These are phyloP conservation scores for Lojkania enalia DNA, from an alignment of 2,329 filamentous ascomycete species.

Conservation along the genomic window DNA sequence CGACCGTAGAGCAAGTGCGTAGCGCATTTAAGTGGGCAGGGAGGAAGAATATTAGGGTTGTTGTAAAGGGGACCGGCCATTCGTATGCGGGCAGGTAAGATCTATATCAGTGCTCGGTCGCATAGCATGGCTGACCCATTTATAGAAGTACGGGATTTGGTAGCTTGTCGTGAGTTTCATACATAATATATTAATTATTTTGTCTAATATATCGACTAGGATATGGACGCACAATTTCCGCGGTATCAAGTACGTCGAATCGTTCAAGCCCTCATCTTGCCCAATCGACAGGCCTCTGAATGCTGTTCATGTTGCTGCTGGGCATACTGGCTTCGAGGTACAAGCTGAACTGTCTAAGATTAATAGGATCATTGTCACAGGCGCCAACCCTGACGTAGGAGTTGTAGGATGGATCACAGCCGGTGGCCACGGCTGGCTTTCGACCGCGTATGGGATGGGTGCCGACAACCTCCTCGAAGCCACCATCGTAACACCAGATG, in stretches of 20 bases:
- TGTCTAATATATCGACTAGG: constrained; percentile 1
- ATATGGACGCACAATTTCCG: constrained; percentile 37
- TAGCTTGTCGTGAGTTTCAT: constrained; percentile 9
- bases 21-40: constrained; percentile 27
- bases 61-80: constrained; percentile 34
- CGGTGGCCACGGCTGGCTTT: constrained; percentile 45
- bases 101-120: background rate
- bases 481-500: constrained; percentile 37
- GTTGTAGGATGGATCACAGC: constrained; percentile 47
- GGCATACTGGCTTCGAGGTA: constrained; percentile 23
- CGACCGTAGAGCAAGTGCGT: constrained; percentile 20
- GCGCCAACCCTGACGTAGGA: constrained; percentile 39
- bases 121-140: too few species aligned
- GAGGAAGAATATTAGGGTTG: constrained; percentile 25
- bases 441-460: constrained; percentile 41
- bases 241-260: constrained; percentile 24
- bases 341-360: constrained; percentile 20
- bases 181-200: background rate
- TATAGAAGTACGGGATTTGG: constrained; percentile 13
- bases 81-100: constrained; percentile 24
- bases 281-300: constrained; percentile 1
- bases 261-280: constrained; percentile 25
- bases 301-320: constrained; percentile 26
- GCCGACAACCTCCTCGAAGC: constrained; percentile 42
- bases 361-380: constrained; percentile 22